Base-by-base conservation (phyloP, 2,329 filamentous ascomycete species). In the Trichoderma simmonsii region DNA sequence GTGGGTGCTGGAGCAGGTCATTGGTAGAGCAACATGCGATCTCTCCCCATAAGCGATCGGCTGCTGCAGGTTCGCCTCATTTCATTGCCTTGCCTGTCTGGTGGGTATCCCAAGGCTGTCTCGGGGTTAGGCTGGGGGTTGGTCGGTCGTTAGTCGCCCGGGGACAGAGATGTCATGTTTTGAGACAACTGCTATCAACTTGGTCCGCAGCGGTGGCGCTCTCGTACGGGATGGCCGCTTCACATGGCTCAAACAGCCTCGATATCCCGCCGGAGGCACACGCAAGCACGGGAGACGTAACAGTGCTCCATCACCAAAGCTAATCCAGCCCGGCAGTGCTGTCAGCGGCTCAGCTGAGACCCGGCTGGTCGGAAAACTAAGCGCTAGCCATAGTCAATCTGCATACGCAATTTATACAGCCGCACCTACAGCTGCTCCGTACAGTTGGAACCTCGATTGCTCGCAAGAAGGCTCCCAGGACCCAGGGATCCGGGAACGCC, bases 281-380 rank as follows among this genome's bases (percentile, higher is more conserved):
- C 24, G 28, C n/a, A 51, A 51, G 18, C 28, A 32, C 21, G 7
- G 59, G 12, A 43, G 65, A 60, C 21, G 30, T 30, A 63, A 48
- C 59, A 56, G 24, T 26, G 24, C 30, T 56, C 34, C 43, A 28
- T 70, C 43, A 21, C 21, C 43, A 63, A 63, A 63, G 68, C 68
- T 70, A 70, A 56, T 70, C 68, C 59, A 18, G 48, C 30, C 39
- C 57, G 15, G 57, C 67, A 62, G 30, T 59, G 48, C 68, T 48
- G 68, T 70, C 68, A 63, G 68, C 54, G 67, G 59, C 43, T 63
- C 62, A 43, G 67, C 67, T 70, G 67, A 62, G 51, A 59, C 59
- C 48, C 60, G 68, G 43, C 54, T 56, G 56, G 59, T 57, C 60
- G 60, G 60, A 70, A 70, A 70, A 28, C 68, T 54, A 63, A 61